phyloP scores from a whole-genome alignment of 208 protist species.

The Herpetomonas tarakana region DNA sequence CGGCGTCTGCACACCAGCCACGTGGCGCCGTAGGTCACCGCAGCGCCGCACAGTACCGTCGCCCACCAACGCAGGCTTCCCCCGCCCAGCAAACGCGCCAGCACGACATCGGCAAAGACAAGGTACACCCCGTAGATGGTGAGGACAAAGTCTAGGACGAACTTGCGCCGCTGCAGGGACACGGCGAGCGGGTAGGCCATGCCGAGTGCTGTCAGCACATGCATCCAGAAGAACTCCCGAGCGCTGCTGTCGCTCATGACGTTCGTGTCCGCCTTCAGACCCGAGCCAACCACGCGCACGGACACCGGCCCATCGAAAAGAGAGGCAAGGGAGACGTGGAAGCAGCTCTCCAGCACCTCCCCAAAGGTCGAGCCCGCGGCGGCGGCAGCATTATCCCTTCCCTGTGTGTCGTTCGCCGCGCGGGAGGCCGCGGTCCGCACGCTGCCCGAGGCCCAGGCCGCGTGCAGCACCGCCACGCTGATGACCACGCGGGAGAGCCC shows the following conservation, averaged over 20 bases:
- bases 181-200: conserved; percentile 52
- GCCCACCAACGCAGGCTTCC: conserved; percentile 57
- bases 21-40: conserved; percentile 39
- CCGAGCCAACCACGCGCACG: neutral
- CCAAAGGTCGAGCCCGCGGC: neutral
- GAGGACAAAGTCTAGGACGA: conserved; percentile 72
- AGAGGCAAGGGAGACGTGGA: conserved; percentile 52
- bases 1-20: conserved; percentile 44
- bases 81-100: conserved; percentile 29
- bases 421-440: too few species aligned
- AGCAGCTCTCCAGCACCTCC: conserved; percentile 17
- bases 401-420: too few species aligned
- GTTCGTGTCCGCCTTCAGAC: neutral
- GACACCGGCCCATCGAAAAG: conserved; percentile 32
- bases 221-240: conserved; percentile 62
- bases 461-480: conserved; percentile 23
- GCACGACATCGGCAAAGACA: conserved; percentile 35
- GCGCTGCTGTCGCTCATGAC: neutral
- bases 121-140: conserved; percentile 77
- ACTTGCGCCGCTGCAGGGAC: conserved; percentile 73
- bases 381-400: neutral
- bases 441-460: neutral
- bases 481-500: conserved; percentile 36
- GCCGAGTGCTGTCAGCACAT: conserved; percentile 36
- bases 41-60: conserved; percentile 19